phyloP scores from a whole-genome alignment of 108 stramenopile species.

The Pseudonitzschia delicatissima region DNA sequence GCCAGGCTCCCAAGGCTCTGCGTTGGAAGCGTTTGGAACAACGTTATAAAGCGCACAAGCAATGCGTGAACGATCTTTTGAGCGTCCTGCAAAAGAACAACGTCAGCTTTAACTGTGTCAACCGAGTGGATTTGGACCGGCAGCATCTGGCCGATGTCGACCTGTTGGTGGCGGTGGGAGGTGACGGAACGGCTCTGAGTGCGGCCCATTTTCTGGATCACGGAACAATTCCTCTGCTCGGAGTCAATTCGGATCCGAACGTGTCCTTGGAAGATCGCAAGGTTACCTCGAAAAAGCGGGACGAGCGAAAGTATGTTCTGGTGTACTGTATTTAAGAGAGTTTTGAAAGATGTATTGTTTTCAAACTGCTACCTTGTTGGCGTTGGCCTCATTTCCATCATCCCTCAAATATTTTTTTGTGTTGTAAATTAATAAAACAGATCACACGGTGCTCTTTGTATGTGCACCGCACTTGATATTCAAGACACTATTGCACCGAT shows the following conservation, averaged over 20 bases:
- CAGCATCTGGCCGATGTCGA: constrained; percentile 92
- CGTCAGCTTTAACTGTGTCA: constrained; percentile 83
- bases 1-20: constrained; percentile 94
- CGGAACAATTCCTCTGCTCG: constrained; percentile 81
- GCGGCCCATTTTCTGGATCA: constrained; percentile 87
- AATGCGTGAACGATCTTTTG: constrained; percentile 82
- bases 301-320: constrained; percentile 70
- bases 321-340: too few relatives aligned
- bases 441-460: constrained; percentile 91
- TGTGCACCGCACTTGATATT: constrained; percentile 76
- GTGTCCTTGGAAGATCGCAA: constrained; percentile 35
- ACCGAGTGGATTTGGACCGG: constrained; percentile 92
- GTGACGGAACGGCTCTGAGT: constrained; percentile 93
- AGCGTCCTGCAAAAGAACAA: constrained; percentile 59
- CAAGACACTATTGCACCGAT: constrained; percentile 66
- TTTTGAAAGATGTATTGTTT: too few relatives aligned
- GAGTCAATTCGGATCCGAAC: constrained; percentile 83
- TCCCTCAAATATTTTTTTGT: background rate
- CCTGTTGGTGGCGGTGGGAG: constrained; percentile 92
- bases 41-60: constrained; percentile 87
- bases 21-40: constrained; percentile 89
- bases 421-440: constrained; percentile 15
- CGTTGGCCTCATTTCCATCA: background rate
- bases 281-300: constrained; percentile 71
- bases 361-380: background rate